Evolutionary conservation across 352 stramenopile species (phyloP).

Genomic region (Globisporangium okanoganense): DNA sequence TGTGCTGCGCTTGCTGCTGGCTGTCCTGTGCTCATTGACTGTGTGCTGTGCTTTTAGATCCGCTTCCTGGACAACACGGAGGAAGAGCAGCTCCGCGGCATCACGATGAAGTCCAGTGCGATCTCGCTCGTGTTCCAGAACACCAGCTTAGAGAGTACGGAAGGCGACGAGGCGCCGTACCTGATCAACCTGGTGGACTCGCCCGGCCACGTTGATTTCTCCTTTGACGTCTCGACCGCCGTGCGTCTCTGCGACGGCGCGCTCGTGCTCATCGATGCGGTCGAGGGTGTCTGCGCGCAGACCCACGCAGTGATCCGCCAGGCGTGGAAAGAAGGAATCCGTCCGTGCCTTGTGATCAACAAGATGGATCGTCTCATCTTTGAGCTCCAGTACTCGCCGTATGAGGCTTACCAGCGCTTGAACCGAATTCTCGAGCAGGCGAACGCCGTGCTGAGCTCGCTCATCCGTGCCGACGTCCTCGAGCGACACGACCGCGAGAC

Average conservation of each 20-base stretch:
- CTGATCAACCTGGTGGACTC: conserved; percentile 96
- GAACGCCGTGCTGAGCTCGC: conserved; percentile 79
- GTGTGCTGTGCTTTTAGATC: conserved; percentile 52
- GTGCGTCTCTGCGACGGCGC: conserved; percentile 93
- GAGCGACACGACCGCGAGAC: conserved; percentile 47
- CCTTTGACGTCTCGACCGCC: conserved; percentile 94
- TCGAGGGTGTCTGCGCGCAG: conserved; percentile 95
- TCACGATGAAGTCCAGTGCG: conserved; percentile 96
- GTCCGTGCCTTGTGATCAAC: conserved; percentile 95
- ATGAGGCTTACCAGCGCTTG: conserved; percentile 92
- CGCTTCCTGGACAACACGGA: conserved; percentile 95
- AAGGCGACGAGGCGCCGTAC: conserved; percentile 47
- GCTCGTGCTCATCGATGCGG: conserved; percentile 94
- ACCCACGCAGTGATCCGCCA: conserved; percentile 94
- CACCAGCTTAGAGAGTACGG: conserved; percentile 8
- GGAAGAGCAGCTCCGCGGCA: conserved; percentile 93
- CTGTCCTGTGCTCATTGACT: neutral
- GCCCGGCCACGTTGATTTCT: conserved; percentile 95
- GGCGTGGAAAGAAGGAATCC: conserved; percentile 92
- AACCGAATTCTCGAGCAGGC: conserved; percentile 91
- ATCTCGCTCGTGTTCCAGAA: conserved; percentile 92
- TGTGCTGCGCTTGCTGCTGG: neutral
- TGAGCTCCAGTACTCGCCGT: conserved; percentile 89
- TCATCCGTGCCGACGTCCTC: conserved; percentile 78
- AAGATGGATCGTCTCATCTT: conserved; percentile 96